Conservation (phyloP, 805 yeast species). For the Lipomyces spencermartinsiae region DNA sequence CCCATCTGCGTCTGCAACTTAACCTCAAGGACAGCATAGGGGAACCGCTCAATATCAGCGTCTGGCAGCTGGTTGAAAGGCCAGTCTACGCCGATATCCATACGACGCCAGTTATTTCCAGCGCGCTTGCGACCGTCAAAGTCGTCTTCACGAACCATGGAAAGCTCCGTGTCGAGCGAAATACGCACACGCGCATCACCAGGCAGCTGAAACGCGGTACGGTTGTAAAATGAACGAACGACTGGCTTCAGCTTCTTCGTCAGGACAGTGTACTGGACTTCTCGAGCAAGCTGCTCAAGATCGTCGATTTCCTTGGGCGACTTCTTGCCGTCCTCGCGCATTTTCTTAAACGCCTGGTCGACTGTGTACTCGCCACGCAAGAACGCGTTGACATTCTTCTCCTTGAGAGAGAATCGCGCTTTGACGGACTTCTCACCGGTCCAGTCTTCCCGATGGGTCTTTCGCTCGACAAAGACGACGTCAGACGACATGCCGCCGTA, state of each 20-base stretch:
- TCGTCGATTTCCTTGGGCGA: constrained; percentile 85
- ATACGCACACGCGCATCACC: constrained; percentile 99
- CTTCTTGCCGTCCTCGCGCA: constrained; percentile 91
- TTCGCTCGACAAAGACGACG: constrained; percentile 92
- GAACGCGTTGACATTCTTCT: constrained; percentile 85
- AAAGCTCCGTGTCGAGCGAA: constrained; percentile 92
- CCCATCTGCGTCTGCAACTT: constrained; percentile 97
- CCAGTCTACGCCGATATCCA: constrained; percentile 97
- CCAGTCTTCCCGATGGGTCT: constrained; percentile 99
- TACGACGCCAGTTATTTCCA: constrained; percentile 94
- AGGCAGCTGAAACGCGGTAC: constrained; percentile 98
- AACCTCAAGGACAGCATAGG: constrained; percentile 97
- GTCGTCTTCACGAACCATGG: constrained; percentile 98
- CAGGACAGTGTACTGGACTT: constrained; percentile 87
- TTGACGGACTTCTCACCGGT: constrained; percentile 99
- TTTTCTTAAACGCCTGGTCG: constrained; percentile 86
- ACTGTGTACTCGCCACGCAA: constrained; percentile 85
- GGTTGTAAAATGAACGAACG: constrained; percentile 92
- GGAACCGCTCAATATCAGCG: constrained; percentile 87
- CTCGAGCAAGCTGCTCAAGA: constrained; percentile 88
- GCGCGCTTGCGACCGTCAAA: constrained; percentile 94
- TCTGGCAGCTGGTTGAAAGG: constrained; percentile 89
- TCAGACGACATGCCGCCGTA: constrained; percentile 97
- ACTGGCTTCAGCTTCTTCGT: constrained; percentile 90
- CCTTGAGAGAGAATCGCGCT: constrained; percentile 93